These are phyloP conservation scores for Malassezia yamatoensis DNA, from an alignment of 1,284 basidiomycete genomes.

Conservation along the genomic window DNA sequence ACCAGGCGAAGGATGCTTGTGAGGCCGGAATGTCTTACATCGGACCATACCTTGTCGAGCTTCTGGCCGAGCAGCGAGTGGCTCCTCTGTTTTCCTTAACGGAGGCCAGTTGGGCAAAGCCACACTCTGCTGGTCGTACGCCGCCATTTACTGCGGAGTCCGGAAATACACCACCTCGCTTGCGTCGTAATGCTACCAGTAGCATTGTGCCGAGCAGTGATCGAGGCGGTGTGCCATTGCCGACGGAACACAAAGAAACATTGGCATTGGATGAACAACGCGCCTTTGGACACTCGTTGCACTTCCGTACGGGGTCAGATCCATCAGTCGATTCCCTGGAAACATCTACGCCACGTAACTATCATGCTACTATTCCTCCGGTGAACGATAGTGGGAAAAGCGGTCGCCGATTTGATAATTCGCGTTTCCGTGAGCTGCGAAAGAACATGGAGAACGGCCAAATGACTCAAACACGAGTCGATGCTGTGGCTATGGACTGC, in stretches of 20 bases:
- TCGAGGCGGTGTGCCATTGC: constrained; percentile 43
- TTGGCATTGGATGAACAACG: constrained; percentile 60
- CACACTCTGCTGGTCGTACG: background rate
- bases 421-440: constrained; percentile 85
- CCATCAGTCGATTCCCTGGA: constrained; percentile 24
- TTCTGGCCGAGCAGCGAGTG: constrained; percentile 3
- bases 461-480: constrained; percentile 75
- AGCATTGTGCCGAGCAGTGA: constrained; percentile 46
- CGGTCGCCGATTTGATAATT: constrained; percentile 69
- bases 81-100: constrained; percentile 3
- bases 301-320: constrained; percentile 57
- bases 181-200: constrained; percentile 35
- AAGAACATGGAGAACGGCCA: constrained; percentile 75
- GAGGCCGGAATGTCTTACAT: constrained; percentile 6
- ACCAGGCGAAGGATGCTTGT: background rate
- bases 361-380: constrained; percentile 36
- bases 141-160: background rate
- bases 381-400: constrained; percentile 29
- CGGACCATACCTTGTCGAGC: constrained; percentile 10
- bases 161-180: background rate
- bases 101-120: background rate
- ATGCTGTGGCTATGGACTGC: constrained; percentile 76
- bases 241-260: constrained; percentile 34
- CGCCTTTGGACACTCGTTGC: constrained; percentile 53
- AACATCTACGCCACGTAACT: constrained; percentile 60